These are phyloP conservation scores for Podaxis pistillaris DNA, from an alignment of 768 basidiomycete genomes.

Conservation along the genomic window DNA sequence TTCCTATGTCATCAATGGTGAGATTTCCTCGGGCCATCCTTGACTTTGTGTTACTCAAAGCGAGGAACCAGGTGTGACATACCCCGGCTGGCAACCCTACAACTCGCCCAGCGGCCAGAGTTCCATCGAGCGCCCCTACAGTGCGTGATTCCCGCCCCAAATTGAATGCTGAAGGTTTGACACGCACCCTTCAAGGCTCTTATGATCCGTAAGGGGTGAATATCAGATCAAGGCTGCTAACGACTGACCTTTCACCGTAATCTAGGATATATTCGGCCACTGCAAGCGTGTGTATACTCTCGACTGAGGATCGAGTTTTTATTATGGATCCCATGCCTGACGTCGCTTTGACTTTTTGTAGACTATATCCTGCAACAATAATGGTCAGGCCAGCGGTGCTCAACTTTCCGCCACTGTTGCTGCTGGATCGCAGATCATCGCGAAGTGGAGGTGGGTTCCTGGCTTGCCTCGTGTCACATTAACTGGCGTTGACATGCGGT, in stretches of 20 bases:
- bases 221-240: neutral
- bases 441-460: conserved; percentile 29
- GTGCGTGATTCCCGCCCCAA: neutral
- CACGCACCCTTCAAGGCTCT: conserved; percentile 18
- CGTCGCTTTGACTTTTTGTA: neutral
- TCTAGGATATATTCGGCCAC: conserved; percentile 25
- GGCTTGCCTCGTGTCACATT: neutral
- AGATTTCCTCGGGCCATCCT: neutral
- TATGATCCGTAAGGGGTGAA: conserved; percentile 30
- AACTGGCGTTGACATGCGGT: neutral
- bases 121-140: conserved; percentile 28
- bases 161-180: neutral
- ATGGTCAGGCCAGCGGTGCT: conserved; percentile 26
- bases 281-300: conserved; percentile 16
- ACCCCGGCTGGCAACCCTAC: conserved; percentile 33
- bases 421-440: conserved; percentile 31
- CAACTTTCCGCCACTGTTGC: conserved; percentile 33
- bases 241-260: neutral
- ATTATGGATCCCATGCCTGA: neutral
- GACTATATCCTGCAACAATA: conserved; percentile 35
- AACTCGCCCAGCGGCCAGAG: conserved; percentile 30
- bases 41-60: neutral
- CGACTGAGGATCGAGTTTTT: neutral
- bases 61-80: conserved; percentile 25
- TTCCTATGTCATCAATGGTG: conserved; percentile 32